Base-by-base conservation (phyloP, 371 early-diverging fungal genomes). In the Mortierella sp. region DNA sequence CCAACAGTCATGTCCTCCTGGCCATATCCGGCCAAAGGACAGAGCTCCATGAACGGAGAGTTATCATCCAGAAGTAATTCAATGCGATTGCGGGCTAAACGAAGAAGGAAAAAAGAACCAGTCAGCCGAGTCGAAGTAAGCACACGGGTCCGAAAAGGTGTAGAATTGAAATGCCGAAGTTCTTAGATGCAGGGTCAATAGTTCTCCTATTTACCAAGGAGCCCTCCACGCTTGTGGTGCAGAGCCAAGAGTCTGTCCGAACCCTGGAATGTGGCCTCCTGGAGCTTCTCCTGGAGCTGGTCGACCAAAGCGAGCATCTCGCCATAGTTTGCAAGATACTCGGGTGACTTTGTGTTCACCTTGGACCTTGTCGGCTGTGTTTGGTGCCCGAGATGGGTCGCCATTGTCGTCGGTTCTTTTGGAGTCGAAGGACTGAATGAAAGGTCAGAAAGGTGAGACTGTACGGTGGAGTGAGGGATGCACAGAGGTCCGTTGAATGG, bases 1-100 rank as follows among this genome's bases (percentile, higher is more conserved):
- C 95, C 95, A 6, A 92, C 70, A 5, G 95, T 94, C 93, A 93
- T 93, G 61, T 91, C 94, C 24, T 95, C 93, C 83, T 94, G 94
- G 16, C 83, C 93, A 71, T 90, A 93, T 19, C 95, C 95, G 46
- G 94, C 94, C 26, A 95, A 86, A 9, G 93, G 90, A 64, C 93
- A 91, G 59, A 95, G 85, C 79, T 95, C 95, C 55, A 95, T 86
- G 76, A 94, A 95, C n/a, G 95, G 95, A 5, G 93, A 92, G 74
- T 94, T 95, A 71, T 92, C 92, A 78, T 95, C 95, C 11, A 95
- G 87, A 5, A 95, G 61, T 9, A 95, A 81, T n/a, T 94, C 92
- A 16, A 95, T 78, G 55, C 95, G 91, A 64, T 94, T 93, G 53
- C 94, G 91, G 24, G 93, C 93, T 93, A 57, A 2, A 26, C 19